Evolutionary conservation across 495 filamentous ascomycete genomes (phyloP), one percentile per base, ranked within the genome.

Genomic region (Annulohypoxylon bovei): DNA sequence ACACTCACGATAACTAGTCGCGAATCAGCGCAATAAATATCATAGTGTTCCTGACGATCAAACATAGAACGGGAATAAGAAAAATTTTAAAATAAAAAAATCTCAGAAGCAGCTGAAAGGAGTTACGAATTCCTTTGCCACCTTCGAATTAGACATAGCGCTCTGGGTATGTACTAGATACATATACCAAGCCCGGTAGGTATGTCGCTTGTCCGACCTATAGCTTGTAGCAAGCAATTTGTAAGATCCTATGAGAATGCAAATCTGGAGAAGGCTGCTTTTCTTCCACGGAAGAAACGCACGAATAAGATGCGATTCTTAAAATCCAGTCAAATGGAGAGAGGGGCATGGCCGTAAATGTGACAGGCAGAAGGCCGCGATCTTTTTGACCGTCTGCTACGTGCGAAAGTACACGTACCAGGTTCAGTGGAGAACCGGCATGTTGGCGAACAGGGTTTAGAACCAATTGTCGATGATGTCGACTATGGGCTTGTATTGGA

Each of bases 391-490:
- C 56, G 30, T 64, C 46, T 63, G 54, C n/a, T 55, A 50, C 49
- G 53, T 42, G 50, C 55, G 33, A 12, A 61, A 56, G 61, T 65
- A 58, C 62, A 62, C 63, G 62, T 58, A 67, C 69, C 49, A 63
- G 28, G 49, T 49, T 25, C n/a, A 20, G 70, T 68, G 65, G 65
- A 6, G 65, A 55, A 47, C 53, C 69, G 60, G 56, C 65, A 68
- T 42, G 70, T 53, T 72, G 65, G 65, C 61, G 39, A 63, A 22
- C 70, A 72, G 55, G 70, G 65, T 65, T 65, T 22, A 23, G 60
- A 58, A 27, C 70, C 70, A 72, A 72, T 68, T 53, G 49, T 32
- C 23, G 23, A 53, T 28, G 22, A 55, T 63, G 32, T 65, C 18
- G 67, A 61, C 30, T 44, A 64, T 57, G 39, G n/a, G 39, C 39